Evolutionary conservation across 2,329 filamentous ascomycete genomes (phyloP).

Genomic region (Hypoxylon sp.): DNA sequence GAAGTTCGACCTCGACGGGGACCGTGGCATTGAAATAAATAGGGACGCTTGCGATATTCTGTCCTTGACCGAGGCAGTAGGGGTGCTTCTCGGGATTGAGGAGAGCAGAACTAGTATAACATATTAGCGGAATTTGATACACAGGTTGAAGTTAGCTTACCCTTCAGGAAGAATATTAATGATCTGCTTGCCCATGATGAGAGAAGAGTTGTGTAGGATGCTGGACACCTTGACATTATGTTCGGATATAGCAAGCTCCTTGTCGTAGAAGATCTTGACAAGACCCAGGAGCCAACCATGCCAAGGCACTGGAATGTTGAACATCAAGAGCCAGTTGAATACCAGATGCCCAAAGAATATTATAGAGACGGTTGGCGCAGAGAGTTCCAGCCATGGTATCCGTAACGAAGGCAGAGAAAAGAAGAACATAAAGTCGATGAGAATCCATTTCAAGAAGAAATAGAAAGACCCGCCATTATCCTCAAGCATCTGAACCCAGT

Average conservation of each 20-base stretch:
- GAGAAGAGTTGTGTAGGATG: constrained; percentile 90
- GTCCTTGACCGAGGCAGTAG: constrained; percentile 82
- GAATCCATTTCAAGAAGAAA: constrained; percentile 94
- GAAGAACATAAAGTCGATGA: constrained; percentile 87
- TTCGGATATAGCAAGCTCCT: constrained; percentile 94
- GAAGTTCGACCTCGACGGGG: constrained; percentile 89
- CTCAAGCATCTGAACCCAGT: constrained; percentile 83
- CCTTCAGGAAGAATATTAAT: constrained; percentile 98
- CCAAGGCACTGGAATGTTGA: constrained; percentile 86
- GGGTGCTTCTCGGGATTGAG: constrained; percentile 86
- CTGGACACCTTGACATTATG: constrained; percentile 88
- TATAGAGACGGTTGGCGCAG: constrained; percentile 78
- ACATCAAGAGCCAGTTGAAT: constrained; percentile 91
- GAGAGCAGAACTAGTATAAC: constrained; percentile 76
- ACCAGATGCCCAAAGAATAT: constrained; percentile 80
- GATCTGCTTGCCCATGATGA: constrained; percentile 96
- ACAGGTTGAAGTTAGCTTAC: constrained; percentile 57
- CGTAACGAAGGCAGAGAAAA: constrained; percentile 88
- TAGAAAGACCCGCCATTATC: constrained; percentile 90
- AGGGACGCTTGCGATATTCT: constrained; percentile 76
- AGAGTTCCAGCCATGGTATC: constrained; percentile 97
- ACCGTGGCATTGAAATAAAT: constrained; percentile 95
- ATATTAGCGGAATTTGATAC: constrained; percentile 50
- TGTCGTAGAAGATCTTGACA: constrained; percentile 88
- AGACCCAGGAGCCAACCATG: constrained; percentile 80